Evolutionary conservation across 257 asterid genomes (phyloP).

Genomic region (Handroanthus guayacan): DNA sequence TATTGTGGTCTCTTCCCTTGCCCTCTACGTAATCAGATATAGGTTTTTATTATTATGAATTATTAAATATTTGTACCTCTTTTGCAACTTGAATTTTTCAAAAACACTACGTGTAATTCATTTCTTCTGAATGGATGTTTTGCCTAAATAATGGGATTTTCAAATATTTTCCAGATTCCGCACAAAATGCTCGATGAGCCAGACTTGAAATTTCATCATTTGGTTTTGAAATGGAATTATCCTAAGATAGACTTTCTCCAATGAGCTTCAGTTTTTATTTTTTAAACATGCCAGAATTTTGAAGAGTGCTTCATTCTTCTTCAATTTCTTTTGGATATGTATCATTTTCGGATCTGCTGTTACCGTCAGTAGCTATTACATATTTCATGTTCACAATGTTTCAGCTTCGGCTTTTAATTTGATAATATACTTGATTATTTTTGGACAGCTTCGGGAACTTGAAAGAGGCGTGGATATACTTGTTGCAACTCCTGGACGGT

Average conservation of each 20-base stretch:
- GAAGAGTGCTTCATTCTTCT: not conserved
- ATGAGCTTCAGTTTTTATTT: not conserved
- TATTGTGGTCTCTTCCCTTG: not conserved
- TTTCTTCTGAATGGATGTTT: constrained; percentile 11
- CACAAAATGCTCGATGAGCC: not conserved
- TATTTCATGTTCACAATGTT: not conserved
- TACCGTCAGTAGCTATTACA: not conserved
- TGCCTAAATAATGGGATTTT: constrained; percentile 11
- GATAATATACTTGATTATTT: constrained; percentile 21
- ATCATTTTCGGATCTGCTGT: not conserved
- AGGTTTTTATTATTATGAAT: not conserved
- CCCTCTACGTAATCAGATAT: not conserved
- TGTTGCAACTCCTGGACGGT: constrained; percentile 84
- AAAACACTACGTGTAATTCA: not conserved
- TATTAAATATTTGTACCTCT: not conserved
- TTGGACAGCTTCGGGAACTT: constrained; percentile 71
- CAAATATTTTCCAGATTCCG: not conserved
- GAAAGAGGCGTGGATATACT: constrained; percentile 85
- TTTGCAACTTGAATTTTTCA: constrained; percentile 1
- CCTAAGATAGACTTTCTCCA: constrained; percentile 6
- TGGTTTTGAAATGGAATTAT: not conserved
- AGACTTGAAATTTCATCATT: not conserved
- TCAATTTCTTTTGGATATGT: not conserved
- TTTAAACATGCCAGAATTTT: constrained; percentile 1
- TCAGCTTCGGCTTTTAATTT: not conserved